Percentiles rank a stretch among this genome's conserved stretches.
phyloP scores from a whole-genome alignment of 306 rosid genomes.

The Vigna radiata region DNA sequence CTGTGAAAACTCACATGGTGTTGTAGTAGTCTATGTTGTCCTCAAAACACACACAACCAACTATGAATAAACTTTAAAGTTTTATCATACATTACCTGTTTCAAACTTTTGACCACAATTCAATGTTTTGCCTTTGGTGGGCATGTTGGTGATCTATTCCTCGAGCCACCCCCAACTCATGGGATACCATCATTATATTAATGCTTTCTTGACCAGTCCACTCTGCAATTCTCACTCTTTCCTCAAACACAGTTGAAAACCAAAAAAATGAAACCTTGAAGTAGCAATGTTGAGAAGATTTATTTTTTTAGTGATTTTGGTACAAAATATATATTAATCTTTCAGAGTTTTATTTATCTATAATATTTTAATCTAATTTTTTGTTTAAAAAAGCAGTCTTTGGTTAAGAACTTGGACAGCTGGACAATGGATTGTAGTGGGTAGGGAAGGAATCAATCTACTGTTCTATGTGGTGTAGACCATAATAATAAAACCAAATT shows the following conservation, averaged over 20 bases:
- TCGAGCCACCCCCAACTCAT: conserved; percentile 76
- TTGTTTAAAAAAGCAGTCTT: too few relatives aligned
- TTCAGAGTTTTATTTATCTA: too few relatives aligned
- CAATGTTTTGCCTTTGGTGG: conserved; percentile 48
- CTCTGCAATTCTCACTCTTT: conserved; percentile 38
- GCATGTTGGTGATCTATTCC: conserved; percentile 51
- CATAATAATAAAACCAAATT: conserved; percentile 35
- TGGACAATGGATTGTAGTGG: conserved; percentile 18
- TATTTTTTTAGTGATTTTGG: conserved; percentile 27
- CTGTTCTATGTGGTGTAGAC: conserved; percentile 4
- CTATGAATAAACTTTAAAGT: background rate
- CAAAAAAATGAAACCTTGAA: conserved; percentile 24
- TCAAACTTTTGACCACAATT: conserved; percentile 26
- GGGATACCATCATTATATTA: conserved; percentile 21
- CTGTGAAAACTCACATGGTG: conserved; percentile 32
- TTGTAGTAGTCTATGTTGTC: background rate
- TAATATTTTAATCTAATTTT: too few relatives aligned
- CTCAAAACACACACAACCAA: conserved; percentile 6
- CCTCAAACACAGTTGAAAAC: background rate
- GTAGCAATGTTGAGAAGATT: conserved; percentile 23
- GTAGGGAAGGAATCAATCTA: conserved; percentile 20
- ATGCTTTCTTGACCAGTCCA: conserved; percentile 52
- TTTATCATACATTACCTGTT: conserved; percentile 1
- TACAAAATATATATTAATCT: too few relatives aligned
- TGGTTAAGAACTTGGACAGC: conserved; percentile 27